Conservation (phyloP, 2,329 filamentous ascomycete genomes). For the Epichloe scottii region DNA sequence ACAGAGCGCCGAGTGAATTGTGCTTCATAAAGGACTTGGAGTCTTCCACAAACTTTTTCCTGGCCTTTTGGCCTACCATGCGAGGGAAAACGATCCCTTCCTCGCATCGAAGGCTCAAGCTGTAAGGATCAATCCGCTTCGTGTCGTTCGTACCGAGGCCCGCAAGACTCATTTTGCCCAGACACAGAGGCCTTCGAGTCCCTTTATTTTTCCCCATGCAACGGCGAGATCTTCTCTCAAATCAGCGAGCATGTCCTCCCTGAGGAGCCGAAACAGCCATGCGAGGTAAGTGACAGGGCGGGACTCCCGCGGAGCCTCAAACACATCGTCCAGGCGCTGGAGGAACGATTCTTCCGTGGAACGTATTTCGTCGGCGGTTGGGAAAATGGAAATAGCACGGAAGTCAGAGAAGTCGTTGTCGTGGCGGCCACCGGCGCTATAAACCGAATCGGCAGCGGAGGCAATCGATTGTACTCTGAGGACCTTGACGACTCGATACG, state of each 20-base stretch:
- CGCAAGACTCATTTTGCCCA: constrained; percentile 21
- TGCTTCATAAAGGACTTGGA: constrained; percentile 42
- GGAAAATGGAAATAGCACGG: constrained; percentile 48
- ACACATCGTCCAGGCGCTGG: constrained; percentile 36
- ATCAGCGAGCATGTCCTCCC: constrained; percentile 62
- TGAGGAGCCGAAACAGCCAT: constrained; percentile 57
- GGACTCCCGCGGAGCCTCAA: constrained; percentile 20
- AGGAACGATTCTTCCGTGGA: constrained; percentile 43
- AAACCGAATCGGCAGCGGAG: background rate
- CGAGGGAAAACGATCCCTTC: background rate
- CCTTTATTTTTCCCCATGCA: background rate
- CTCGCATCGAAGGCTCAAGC: background rate
- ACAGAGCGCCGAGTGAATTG: constrained; percentile 47
- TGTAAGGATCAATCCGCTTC: background rate
- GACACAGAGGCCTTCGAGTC: background rate
- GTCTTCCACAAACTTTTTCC: constrained; percentile 33
- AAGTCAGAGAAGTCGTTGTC: constrained; percentile 59
- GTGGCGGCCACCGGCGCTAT: constrained; percentile 51
- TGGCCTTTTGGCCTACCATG: constrained; percentile 8
- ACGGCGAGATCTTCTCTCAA: constrained; percentile 42
- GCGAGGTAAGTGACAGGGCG: constrained; percentile 45
- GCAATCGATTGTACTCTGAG: constrained; percentile 18
- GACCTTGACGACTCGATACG: constrained; percentile 27
- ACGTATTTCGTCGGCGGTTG: constrained; percentile 51
- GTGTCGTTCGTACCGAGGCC: background rate